Conservation (phyloP, 2,329 filamentous ascomycete genomes). For the Colletotrichum sublineola region DNA sequence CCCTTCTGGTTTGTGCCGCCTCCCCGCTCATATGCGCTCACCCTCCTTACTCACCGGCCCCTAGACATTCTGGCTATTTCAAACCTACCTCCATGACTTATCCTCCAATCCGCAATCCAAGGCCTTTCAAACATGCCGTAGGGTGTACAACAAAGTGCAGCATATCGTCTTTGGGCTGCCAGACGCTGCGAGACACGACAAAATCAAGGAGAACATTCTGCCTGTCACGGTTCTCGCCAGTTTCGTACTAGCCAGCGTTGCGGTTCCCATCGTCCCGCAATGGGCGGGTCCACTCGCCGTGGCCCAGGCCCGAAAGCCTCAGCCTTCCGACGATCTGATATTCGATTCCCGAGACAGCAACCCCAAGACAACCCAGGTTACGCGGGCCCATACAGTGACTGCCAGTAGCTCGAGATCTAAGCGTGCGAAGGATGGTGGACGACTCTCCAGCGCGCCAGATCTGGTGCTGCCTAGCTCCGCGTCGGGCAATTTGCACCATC, state of each 20-base stretch:
- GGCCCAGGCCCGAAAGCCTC: constrained; percentile 83
- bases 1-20: constrained; percentile 75
- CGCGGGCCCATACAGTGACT: constrained; percentile 77
- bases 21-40: constrained; percentile 15
- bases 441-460: constrained; percentile 61
- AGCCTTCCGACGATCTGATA: constrained; percentile 72
- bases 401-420: constrained; percentile 63
- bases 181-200: constrained; percentile 76
- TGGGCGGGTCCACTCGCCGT: constrained; percentile 86
- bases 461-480: constrained; percentile 45
- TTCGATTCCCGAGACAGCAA: constrained; percentile 64
- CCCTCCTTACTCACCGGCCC: constrained; percentile 25
- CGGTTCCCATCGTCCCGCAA: constrained; percentile 79
- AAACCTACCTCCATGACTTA: constrained; percentile 88
- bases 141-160: constrained; percentile 90
- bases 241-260: constrained; percentile 82
- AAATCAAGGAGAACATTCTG: constrained; percentile 84
- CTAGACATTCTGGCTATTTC: constrained; percentile 91
- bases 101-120: constrained; percentile 80
- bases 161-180: constrained; percentile 86
- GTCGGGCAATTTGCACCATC: constrained; percentile 28
- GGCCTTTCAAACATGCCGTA: constrained; percentile 84
- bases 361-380: constrained; percentile 68
- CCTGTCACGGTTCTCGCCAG: constrained; percentile 86
- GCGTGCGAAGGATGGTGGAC: constrained; percentile 60